Conservation (phyloP, 352 stramenopile species). For the Phytophthora constricta region DNA sequence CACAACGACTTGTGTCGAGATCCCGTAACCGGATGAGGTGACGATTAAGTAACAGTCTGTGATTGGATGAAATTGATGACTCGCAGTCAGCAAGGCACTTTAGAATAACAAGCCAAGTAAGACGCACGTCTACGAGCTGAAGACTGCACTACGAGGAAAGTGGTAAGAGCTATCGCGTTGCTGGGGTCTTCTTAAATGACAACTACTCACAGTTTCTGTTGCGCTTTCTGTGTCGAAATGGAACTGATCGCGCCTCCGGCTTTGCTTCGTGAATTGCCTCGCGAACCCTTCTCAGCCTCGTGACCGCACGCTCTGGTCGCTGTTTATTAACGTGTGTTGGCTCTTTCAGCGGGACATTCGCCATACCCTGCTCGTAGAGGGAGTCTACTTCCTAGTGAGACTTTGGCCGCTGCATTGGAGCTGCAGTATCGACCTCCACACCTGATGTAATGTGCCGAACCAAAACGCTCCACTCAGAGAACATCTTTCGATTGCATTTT, state of each 20-base stretch:
- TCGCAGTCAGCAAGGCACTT: too few relatives aligned
- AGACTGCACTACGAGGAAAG: too few relatives aligned
- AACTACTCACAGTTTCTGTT: too few relatives aligned
- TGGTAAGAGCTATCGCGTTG: too few relatives aligned
- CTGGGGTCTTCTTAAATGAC: too few relatives aligned
- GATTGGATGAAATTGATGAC: too few relatives aligned
- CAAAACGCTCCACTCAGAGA: not conserved
- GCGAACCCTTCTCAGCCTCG: not conserved
- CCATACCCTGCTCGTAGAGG: not conserved
- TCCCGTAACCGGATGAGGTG: too few relatives aligned
- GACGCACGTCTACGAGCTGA: too few relatives aligned
- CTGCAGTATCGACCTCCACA: not conserved
- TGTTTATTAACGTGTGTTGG: not conserved
- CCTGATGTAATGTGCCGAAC: not conserved
- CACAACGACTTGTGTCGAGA: too few relatives aligned
- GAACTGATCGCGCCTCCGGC: not conserved
- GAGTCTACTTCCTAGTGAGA: not conserved
- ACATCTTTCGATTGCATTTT: not conserved
- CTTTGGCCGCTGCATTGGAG: not conserved
- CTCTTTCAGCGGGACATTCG: not conserved
- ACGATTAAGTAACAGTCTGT: too few relatives aligned
- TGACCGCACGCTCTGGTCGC: not conserved
- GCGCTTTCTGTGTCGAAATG: too few relatives aligned
- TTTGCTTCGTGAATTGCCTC: not conserved
- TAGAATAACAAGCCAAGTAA: too few relatives aligned